Evolutionary conservation across 2,329 filamentous ascomycete species (phyloP), one percentile per base, ranked within the genome.

Genomic region (Claviceps paspali): DNA sequence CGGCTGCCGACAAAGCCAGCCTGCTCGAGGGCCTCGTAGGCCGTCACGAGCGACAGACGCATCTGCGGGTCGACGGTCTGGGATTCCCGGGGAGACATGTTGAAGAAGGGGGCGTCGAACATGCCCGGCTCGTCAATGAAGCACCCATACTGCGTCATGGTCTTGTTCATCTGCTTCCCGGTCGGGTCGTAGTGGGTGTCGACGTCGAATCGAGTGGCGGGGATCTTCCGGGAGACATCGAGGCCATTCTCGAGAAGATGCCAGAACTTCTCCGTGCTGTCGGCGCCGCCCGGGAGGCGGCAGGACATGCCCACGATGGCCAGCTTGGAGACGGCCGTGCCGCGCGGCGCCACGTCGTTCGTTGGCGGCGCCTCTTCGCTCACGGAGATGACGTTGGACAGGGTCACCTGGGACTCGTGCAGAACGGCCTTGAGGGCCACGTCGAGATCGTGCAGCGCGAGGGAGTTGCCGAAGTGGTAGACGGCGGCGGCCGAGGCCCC

Each of bases 11-110:
- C 40, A 9, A 40, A 73, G 1, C 81, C 82, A 17, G 76, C 74
- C 67, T 77, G 78, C 52, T 88, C 82, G 31, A 87, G 62, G 2
- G 82, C 82, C 50, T 87, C 82, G 47, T 85, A 87, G 0, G 79
- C 76, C 2, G 80, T 83, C 15, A 77, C 67, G 2, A 88, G 59
- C 2, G 77, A 75, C 23, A 86, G 61, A 45, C 82, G 68, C 50
- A 83, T 80, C 63, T 79, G 79, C 1, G 82, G 82, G 52, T 86
- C 82, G 1, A 74, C 79, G 47, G 82, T 75, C 29, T 70, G 67
- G n/a, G 80, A 40, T 56, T 86, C 81, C 44, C 76, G 68, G 3
- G 81, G 80, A 29, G 79, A 84, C 70, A 86, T 83, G 53, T 81
- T 81, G 67, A 86, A 86, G 62, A 87, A 84, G 1, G 70, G 64